Evolutionary conservation across 495 filamentous ascomycete species (phyloP).

Genomic region (Podospora appendiculata): DNA sequence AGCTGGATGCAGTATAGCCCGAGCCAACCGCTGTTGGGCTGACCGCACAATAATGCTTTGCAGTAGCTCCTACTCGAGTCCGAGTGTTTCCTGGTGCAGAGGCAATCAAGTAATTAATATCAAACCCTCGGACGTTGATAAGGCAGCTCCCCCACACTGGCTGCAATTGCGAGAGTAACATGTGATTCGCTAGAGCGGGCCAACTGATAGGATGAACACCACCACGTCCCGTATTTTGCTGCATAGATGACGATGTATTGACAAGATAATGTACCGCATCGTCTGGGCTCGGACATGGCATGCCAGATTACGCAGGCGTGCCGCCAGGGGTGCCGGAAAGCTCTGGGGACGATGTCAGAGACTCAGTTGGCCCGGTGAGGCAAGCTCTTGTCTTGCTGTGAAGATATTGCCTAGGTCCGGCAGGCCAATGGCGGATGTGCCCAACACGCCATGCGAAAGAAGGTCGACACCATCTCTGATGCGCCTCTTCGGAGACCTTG

Average conservation of each 20-base stretch:
- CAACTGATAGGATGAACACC: slow-evolving; percentile 16
- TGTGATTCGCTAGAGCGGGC: slow-evolving; percentile 7
- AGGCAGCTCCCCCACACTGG: slow-evolving; percentile 14
- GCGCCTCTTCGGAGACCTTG: slow-evolving; percentile 1
- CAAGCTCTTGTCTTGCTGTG: not conserved
- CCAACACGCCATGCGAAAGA: slow-evolving; percentile 8
- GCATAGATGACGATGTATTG: slow-evolving; percentile 10
- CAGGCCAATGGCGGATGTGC: slow-evolving; percentile 8
- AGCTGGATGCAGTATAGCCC: too few relatives aligned
- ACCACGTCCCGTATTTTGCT: slow-evolving; percentile 4
- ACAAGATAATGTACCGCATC: slow-evolving; percentile 1
- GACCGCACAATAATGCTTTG: slow-evolving; percentile 3
- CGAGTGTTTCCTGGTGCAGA: slow-evolving; percentile 17
- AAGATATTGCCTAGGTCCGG: not conserved
- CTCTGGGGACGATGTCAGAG: too few relatives aligned
- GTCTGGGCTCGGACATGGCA: too few relatives aligned
- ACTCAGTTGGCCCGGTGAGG: not conserved
- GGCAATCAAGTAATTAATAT: slow-evolving; percentile 24
- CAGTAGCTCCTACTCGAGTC: slow-evolving; percentile 7
- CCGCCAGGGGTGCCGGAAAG: too few relatives aligned
- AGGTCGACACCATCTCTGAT: slow-evolving; percentile 14
- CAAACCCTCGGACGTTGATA: slow-evolving; percentile 17
- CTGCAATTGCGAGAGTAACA: not conserved
- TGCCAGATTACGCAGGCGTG: not conserved
- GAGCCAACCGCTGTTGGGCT: slow-evolving; percentile 2